phyloP scores from a whole-genome alignment of 345 rosid genomes.

The Boechera stricta region DNA sequence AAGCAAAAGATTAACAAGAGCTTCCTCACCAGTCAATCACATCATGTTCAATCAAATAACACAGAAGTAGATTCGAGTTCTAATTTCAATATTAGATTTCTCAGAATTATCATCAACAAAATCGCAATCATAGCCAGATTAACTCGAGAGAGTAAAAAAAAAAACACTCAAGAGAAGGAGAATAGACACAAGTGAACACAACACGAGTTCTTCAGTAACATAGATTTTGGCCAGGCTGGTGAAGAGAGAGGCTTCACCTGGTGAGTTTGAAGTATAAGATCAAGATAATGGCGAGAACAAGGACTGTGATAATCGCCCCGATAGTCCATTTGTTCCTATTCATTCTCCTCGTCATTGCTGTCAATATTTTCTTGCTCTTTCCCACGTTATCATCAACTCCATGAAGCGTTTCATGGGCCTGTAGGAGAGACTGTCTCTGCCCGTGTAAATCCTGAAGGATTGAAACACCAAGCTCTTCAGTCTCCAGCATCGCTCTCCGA shows the following conservation, averaged over 20 bases:
- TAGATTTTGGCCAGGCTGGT: neutral
- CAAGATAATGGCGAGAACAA: slow-evolving; percentile 57
- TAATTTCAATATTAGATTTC: neutral
- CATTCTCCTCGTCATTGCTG: slow-evolving; percentile 75
- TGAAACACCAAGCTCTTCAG: slow-evolving; percentile 95
- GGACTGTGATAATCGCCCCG: slow-evolving; percentile 58
- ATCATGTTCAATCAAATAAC: neutral
- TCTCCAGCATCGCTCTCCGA: slow-evolving; percentile 85
- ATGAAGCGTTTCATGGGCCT: slow-evolving; percentile 78
- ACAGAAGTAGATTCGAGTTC: neutral
- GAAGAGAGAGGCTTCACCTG: slow-evolving; percentile 33
- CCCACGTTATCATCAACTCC: slow-evolving; percentile 86
- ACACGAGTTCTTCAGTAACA: slow-evolving; percentile 10
- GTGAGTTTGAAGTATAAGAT: slow-evolving; percentile 79
- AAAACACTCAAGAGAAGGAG: neutral
- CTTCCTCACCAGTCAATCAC: neutral
- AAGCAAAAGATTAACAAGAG: neutral
- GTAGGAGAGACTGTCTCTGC: slow-evolving; percentile 81
- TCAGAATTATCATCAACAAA: neutral
- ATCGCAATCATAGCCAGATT: neutral
- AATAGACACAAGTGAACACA: neutral
- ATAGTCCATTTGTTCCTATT: slow-evolving; percentile 82
- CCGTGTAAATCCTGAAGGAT: slow-evolving; percentile 90
- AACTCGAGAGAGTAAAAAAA: neutral
- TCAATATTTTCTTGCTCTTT: slow-evolving; percentile 80